Evolutionary conservation across 73 alveolate species (phyloP).

Genomic region (Blepharisma stoltei): DNA sequence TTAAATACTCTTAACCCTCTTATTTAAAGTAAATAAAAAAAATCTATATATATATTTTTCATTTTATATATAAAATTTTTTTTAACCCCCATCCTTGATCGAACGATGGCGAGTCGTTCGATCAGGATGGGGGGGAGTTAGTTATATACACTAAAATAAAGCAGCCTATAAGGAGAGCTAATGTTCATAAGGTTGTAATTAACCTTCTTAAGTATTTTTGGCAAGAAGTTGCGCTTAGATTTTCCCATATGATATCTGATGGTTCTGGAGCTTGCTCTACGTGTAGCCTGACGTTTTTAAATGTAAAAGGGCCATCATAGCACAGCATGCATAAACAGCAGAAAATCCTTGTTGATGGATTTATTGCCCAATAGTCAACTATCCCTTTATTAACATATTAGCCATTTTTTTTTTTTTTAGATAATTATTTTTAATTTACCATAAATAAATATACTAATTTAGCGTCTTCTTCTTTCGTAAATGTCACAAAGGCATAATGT

Average conservation of each 20-base stretch:
- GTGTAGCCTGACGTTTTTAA: background rate
- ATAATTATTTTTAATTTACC: too few relatives aligned
- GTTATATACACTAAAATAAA: background rate
- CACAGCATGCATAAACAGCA: background rate
- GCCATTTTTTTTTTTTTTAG: too few relatives aligned
- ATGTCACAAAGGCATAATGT: slow-evolving; percentile 24
- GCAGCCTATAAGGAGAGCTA: slow-evolving; percentile 29
- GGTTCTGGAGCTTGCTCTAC: slow-evolving; percentile 51
- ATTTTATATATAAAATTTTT: too few relatives aligned
- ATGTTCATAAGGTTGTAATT: slow-evolving; percentile 28
- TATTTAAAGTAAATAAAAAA: too few relatives aligned
- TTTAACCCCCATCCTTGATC: too few relatives aligned
- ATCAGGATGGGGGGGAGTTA: too few relatives aligned
- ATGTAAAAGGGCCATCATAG: background rate
- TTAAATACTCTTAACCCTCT: too few relatives aligned
- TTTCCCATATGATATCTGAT: slow-evolving; percentile 40
- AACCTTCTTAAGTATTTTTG: slow-evolving; percentile 7
- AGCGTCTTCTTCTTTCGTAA: background rate
- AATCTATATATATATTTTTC: too few relatives aligned
- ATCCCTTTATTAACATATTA: too few relatives aligned
- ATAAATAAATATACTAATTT: too few relatives aligned
- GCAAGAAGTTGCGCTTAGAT: slow-evolving; percentile 15
- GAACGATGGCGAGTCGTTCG: too few relatives aligned
- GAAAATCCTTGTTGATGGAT: background rate
- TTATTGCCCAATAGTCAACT: background rate